phyloP scores from a whole-genome alignment of 306 rosid genomes.

The Vigna nakashimae region DNA sequence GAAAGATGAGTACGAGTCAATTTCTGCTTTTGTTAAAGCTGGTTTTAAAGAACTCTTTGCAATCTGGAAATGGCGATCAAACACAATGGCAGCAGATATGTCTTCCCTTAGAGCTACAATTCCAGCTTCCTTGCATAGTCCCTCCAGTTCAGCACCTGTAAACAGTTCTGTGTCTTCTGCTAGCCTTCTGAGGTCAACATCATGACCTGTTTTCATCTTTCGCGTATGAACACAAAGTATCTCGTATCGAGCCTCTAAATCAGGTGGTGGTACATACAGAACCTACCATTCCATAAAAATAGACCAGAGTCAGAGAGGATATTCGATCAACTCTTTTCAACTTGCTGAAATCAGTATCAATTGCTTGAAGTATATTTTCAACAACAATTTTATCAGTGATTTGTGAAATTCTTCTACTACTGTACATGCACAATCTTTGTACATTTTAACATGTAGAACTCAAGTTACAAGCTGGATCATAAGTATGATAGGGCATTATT shows the following conservation, averaged over 20 bases:
- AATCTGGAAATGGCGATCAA: slow-evolving; percentile 68
- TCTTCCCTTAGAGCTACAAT: slow-evolving; percentile 83
- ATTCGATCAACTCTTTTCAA: slow-evolving; percentile 8
- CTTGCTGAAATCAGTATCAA: not conserved
- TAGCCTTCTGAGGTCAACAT: slow-evolving; percentile 70
- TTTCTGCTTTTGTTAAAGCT: slow-evolving; percentile 60
- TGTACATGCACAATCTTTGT: slow-evolving; percentile 5
- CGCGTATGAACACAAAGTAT: slow-evolving; percentile 82
- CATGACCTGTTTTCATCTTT: slow-evolving; percentile 60
- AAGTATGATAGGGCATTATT: slow-evolving; percentile 12
- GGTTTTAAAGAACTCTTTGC: slow-evolving; percentile 74
- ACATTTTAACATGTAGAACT: not conserved
- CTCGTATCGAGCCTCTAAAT: slow-evolving; percentile 80
- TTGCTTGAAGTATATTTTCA: slow-evolving; percentile 13
- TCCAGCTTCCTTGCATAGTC: slow-evolving; percentile 88
- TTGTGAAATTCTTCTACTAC: slow-evolving; percentile 17
- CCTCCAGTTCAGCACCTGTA: slow-evolving; percentile 93
- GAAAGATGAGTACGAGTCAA: slow-evolving; percentile 64
- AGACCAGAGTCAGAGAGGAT: slow-evolving; percentile 27
- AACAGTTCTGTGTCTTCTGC: slow-evolving; percentile 82
- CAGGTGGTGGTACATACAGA: slow-evolving; percentile 93
- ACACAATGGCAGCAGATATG: slow-evolving; percentile 66
- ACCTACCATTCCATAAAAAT: slow-evolving; percentile 58
- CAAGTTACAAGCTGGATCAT: slow-evolving; percentile 10
- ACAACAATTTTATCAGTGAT: not conserved